Percentiles rank a stretch among this genome's conserved stretches.
Conservation (phyloP, 208 protist genomes). For the Acanthamoeba royreba region DNA sequence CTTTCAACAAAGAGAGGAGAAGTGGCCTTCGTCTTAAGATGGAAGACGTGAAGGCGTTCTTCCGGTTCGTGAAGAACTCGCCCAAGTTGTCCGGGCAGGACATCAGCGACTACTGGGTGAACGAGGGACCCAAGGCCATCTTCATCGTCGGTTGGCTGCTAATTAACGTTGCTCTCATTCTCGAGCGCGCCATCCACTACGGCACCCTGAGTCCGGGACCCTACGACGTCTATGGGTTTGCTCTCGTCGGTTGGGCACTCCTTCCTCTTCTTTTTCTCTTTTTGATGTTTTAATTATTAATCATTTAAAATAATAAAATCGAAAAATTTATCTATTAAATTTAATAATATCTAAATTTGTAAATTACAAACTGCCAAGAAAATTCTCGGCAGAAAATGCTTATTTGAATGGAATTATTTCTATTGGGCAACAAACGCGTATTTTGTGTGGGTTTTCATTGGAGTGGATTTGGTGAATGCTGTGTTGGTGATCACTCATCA, state of each 20-base stretch:
- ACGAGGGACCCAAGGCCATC: slow-evolving; percentile 63
- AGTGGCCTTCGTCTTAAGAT: too few relatives aligned
- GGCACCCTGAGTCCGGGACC: neutral
- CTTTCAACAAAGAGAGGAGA: too few relatives aligned
- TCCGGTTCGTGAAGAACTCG: neutral
- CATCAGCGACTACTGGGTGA: slow-evolving; percentile 54
- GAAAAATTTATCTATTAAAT: too few relatives aligned
- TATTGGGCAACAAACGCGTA: too few relatives aligned
- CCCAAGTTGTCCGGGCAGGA: slow-evolving; percentile 10
- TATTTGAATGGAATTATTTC: too few relatives aligned
- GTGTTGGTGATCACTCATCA: neutral
- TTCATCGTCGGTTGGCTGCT: slow-evolving; percentile 55
- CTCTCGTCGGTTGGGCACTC: neutral
- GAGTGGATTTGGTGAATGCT: neutral
- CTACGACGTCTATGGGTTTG: neutral
- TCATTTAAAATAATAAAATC: too few relatives aligned
- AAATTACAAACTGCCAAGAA: too few relatives aligned
- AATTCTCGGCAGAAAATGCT: too few relatives aligned
- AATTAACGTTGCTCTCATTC: slow-evolving; percentile 43
- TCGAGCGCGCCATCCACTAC: neutral
- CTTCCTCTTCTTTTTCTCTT: neutral
- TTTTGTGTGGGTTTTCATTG: too few relatives aligned
- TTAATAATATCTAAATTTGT: too few relatives aligned
- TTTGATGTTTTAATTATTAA: neutral
- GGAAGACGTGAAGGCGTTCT: slow-evolving; percentile 4